Conservation (phyloP, 345 rosid genomes). For the Dovyalis caffra region DNA sequence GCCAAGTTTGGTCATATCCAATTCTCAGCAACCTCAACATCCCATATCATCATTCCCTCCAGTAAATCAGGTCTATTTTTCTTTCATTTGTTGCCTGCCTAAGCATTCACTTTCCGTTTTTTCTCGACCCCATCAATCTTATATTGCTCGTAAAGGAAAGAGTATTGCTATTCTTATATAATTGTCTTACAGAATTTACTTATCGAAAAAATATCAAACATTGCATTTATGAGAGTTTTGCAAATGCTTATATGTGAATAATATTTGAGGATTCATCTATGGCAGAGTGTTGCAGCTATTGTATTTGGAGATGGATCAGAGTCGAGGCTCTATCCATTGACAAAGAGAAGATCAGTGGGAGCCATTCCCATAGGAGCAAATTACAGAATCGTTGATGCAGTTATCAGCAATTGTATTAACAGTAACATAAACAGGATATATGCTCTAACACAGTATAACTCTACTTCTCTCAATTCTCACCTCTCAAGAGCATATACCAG, state of each 20-base stretch:
- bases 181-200: too few relatives aligned
- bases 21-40: constrained; percentile 29
- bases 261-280: constrained; percentile 1
- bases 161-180: too few relatives aligned
- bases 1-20: constrained; percentile 19
- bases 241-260: background rate
- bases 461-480: constrained; percentile 84
- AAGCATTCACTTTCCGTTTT: background rate
- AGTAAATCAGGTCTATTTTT: constrained; percentile 44
- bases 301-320: constrained; percentile 76
- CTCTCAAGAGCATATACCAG: constrained; percentile 69
- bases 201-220: too few relatives aligned
- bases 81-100: background rate
- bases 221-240: too few relatives aligned
- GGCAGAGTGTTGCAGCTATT: constrained; percentile 73
- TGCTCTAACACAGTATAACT: constrained; percentile 81
- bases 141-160: too few relatives aligned
- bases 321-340: constrained; percentile 64
- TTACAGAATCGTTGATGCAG: constrained; percentile 76
- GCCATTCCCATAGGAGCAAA: constrained; percentile 77
- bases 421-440: constrained; percentile 79
- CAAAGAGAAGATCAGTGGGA: constrained; percentile 77
- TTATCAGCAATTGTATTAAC: constrained; percentile 81
- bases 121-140: too few relatives aligned
- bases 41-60: constrained; percentile 34